Evolutionary conservation across 768 basidiomycete species (phyloP), one percentile per base, ranked within the genome.

Genomic region (Chalciporus sphaerocephalus): DNA sequence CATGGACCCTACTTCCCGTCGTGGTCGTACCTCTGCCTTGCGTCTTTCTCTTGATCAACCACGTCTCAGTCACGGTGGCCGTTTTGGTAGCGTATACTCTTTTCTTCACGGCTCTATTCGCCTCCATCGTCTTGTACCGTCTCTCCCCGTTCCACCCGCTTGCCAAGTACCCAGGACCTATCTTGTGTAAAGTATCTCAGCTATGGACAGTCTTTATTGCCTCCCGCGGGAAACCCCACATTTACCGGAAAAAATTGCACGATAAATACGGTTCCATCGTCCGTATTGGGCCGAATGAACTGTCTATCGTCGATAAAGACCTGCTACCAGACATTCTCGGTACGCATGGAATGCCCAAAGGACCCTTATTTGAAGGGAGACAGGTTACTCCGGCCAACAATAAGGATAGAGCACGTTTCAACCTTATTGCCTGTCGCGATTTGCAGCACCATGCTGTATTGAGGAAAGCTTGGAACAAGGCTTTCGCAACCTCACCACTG

Each of bases 111-210:
- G 49, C 57, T 6, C 36, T 67, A 3, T 50, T 55, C 24, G 22
- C 34, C 5, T 69, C 70, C 1, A 66, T 68, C 23, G 46, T 56
- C 4, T 28, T 55, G 5, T 71, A 71, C 52, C 68, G 70, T 27
- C 48, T 72, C n/a, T 71, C 70, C 2, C 58, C 68, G 5, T 62
- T 57, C 46, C 69, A 72, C 24, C 69, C 69, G 20, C 63, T 71
- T 18, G 66, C 71, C 9, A 55, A 48, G 15, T 68, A 66, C 48
- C 69, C 70, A 23, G 70, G 69, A 4, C 70, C 70, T 5, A 35
- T 53, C 22, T 33, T 54, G 5, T 58, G 59, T 44, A 68, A 56
- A 43, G 18, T 65, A 22, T 59, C 65, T 9, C 70, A 69, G 43
- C 36, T 66, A 5, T 64, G 60, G 57, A 18, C 58, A 8, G 59